Evolutionary conservation across 495 filamentous ascomycete genomes (phyloP), one percentile per base, ranked within the genome.

Genomic region (Annulohypoxylon bovei): DNA sequence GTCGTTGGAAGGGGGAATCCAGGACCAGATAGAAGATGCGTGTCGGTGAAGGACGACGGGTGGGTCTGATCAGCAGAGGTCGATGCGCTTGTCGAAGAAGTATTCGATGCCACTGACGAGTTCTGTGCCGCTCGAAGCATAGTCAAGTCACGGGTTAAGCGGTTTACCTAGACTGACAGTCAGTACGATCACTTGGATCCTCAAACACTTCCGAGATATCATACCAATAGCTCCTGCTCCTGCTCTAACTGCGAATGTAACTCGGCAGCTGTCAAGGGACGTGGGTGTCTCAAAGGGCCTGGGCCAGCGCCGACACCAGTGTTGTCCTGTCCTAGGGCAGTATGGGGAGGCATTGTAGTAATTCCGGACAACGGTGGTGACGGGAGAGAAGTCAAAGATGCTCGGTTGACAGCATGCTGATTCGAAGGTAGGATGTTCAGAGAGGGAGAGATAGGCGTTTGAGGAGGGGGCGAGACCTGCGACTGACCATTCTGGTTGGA

Each of bases 161-260:
- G 92, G 80, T 98, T 98, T 47, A 97, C 92, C 93, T 96, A 62
- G 2, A 33, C 9, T 27, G 8, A 32, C 11, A 23, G 54, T 60
- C 63, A 72, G 57, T n/a, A 52, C 6, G 74, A 35, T 5, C 3
- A 20, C 47, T 1, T 9, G 25, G 14, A 23, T 39, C 30, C 22
- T 11, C 57, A 62, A 4, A 16, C 6, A 30, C 28, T 22, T 5
- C 5, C 12, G 42, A 16, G 27, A 12, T n/a, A 35, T 81, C 87
- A 60, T 85, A 95, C 94, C 73, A 97, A 89, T n/a, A 92, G 91
- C 77, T 98, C 94, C 75, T 98, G 94, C 74, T 97, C 94, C 75
- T 94, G 93, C 80, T 98, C 94, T 37, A 97, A 83, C 77, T 94
- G 88, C 67, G 90, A 80, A 79, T 97, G 93, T 39, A 98, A 82